These are phyloP conservation scores for Moelleriella libera DNA, from an alignment of 2,329 filamentous ascomycete genomes.

Conservation along the genomic window DNA sequence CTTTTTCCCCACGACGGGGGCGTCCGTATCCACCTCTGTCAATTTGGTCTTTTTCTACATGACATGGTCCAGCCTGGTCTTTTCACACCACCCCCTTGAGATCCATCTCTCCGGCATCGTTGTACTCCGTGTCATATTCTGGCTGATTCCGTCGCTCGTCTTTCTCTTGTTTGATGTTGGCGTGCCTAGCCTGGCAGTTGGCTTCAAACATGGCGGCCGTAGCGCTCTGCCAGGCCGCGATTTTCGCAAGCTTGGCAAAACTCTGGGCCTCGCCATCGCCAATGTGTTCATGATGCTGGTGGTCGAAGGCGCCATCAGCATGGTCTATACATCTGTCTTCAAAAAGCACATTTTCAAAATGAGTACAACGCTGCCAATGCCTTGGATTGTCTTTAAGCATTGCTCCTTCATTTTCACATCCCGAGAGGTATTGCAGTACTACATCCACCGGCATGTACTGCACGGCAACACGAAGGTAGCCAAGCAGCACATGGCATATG, in stretches of 20 bases:
- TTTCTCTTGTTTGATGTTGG: conserved; percentile 61
- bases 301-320: conserved; percentile 26
- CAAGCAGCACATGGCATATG: conserved; percentile 26
- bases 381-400: conserved; percentile 39
- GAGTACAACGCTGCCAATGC: conserved; percentile 33
- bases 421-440: conserved; percentile 53
- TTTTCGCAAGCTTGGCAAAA: conserved; percentile 16
- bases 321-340: conserved; percentile 19
- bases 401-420: conserved; percentile 25
- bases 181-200: conserved; percentile 53
- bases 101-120: conserved; percentile 63
- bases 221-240: conserved; percentile 33
- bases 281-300: conserved; percentile 31
- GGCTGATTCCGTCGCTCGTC: conserved; percentile 55
- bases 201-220: conserved; percentile 52
- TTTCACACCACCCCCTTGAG: conserved; percentile 59
- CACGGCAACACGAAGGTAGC: conserved; percentile 34
- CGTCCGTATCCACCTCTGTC: conserved; percentile 63
- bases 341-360: conserved; percentile 30
- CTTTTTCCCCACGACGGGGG: conserved; percentile 38
- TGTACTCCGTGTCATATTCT: conserved; percentile 54
- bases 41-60: conserved; percentile 84
- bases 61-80: conserved; percentile 73
- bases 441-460: conserved; percentile 57
- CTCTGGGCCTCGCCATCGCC: conserved; percentile 25